Evolutionary conservation across 2,329 filamentous ascomycete species (phyloP), one percentile per base, ranked within the genome.

Genomic region (Zopfia rhizophila): DNA sequence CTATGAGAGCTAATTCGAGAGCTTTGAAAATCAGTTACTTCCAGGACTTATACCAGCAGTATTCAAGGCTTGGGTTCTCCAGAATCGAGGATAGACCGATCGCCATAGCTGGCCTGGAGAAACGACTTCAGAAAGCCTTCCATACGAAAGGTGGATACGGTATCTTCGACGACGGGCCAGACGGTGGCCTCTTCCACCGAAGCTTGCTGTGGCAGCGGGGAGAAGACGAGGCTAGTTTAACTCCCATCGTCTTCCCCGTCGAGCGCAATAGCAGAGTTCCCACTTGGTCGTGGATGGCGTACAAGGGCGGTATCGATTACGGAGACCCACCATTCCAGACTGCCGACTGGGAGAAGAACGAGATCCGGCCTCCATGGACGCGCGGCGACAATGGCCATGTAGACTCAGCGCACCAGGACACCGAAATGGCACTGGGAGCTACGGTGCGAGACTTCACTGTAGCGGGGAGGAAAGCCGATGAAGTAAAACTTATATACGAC

Each of bases 21-120:
- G 35, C 6, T 24, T 69, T 10, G 0, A 60, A 53, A 29, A 72
- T 72, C 6, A 12, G 38, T 0, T 31, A 28, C n/a, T 47, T 36
- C 33, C 55, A 54, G 24, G 36, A 16, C 3, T 50, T 69, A 0
- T 73, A 66, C 51, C 24, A 42, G 17, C 43, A 51, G 5, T 74
- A 73, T 49, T 71, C 68, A 1, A 49, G 58, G 0, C 58, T 74
- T 0, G 50, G 32, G 0, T 58, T 70, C 12, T 50, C 61, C 0
- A 27, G 27, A 0, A 7, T 13, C 1, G 16, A 35, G 0, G 71
- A 74, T 31, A 58, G 69, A 0, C 63, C 69, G 0, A 21, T 66
- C 1, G 70, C 68, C 0, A 67, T 74, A 0, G 51, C 46, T 1
- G 72, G 68, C 0, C 53, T 75, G 0, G 58, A 73, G 29, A 58